A percentile compares a stretch with the other conserved stretches of the same genome.
phyloP scores from a whole-genome alignment of 208 protist species.

The Trichomonas tenax region DNA sequence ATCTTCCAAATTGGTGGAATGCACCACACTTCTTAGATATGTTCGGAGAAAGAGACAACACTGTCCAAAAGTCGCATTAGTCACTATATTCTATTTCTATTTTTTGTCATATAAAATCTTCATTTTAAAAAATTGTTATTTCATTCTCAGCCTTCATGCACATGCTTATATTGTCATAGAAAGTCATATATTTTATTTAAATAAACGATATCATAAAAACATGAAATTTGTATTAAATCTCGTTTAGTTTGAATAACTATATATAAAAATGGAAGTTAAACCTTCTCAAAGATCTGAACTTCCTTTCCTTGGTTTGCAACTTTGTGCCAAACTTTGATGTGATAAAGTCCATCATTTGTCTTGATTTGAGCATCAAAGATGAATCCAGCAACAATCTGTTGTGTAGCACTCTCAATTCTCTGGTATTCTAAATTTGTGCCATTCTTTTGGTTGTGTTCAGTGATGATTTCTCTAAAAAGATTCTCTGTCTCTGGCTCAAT shows the following conservation, averaged over 20 bases:
- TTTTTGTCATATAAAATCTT: too few relatives aligned
- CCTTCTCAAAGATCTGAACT: neutral
- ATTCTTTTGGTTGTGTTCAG: neutral
- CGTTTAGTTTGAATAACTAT: too few relatives aligned
- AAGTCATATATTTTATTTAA: too few relatives aligned
- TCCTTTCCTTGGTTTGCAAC: neutral
- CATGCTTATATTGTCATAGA: too few relatives aligned
- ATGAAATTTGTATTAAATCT: too few relatives aligned
- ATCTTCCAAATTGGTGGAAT: conserved; percentile 19
- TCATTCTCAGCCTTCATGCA: too few relatives aligned
- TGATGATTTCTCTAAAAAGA: neutral
- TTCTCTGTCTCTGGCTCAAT: neutral
- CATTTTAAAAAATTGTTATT: too few relatives aligned
- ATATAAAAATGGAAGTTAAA: too few relatives aligned
- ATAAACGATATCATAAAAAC: too few relatives aligned
- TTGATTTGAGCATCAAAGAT: neutral
- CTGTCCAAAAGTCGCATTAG: neutral
- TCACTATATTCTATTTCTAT: too few relatives aligned
- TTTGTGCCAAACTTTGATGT: neutral
- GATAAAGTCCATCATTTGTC: neutral
- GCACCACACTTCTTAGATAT: neutral
- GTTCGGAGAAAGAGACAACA: neutral
- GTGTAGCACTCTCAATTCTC: neutral
- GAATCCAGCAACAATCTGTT: neutral
- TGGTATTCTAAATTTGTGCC: neutral